A percentile compares a stretch with the other conserved stretches of the same genome.
phyloP scores from a whole-genome alignment of 768 basidiomycete species.

The Boletus rubroflammeus region DNA sequence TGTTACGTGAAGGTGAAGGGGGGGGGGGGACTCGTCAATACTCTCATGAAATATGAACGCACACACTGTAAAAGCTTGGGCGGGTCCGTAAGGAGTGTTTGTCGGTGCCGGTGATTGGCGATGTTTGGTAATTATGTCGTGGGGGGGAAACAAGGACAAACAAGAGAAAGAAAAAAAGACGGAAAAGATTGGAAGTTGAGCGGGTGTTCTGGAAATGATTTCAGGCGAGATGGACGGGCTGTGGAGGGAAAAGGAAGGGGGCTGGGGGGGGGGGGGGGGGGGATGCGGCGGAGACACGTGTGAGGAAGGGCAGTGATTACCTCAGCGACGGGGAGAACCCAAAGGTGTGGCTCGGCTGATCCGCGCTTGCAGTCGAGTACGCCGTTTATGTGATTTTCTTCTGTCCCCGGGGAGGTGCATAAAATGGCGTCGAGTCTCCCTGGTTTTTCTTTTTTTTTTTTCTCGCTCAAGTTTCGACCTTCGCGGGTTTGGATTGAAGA shows the following conservation, averaged over 20 bases:
- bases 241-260: not conserved
- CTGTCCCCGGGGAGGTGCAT: constrained; percentile 4
- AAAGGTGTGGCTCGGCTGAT: constrained; percentile 17
- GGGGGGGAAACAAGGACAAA: not conserved
- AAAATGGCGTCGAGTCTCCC: constrained; percentile 16
- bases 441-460: not conserved
- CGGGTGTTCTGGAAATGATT: constrained; percentile 6
- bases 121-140: not conserved
- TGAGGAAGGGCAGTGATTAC: constrained; percentile 8
- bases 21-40: not conserved
- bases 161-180: not conserved
- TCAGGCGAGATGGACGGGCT: not conserved
- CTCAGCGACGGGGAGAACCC: constrained; percentile 11
- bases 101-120: constrained; percentile 7
- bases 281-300: not conserved
- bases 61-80: not conserved
- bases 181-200: not conserved
- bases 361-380: constrained; percentile 7
- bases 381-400: constrained; percentile 19
- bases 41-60: constrained; percentile 5
- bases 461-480: not conserved
- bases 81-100: not conserved
- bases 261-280: not conserved
- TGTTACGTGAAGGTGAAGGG: not conserved
- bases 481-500: not conserved